A percentile compares a stretch with the other conserved stretches of the same genome.
phyloP scores from a whole-genome alignment of 805 yeast genomes.

The Priceomyces haplophilus region DNA sequence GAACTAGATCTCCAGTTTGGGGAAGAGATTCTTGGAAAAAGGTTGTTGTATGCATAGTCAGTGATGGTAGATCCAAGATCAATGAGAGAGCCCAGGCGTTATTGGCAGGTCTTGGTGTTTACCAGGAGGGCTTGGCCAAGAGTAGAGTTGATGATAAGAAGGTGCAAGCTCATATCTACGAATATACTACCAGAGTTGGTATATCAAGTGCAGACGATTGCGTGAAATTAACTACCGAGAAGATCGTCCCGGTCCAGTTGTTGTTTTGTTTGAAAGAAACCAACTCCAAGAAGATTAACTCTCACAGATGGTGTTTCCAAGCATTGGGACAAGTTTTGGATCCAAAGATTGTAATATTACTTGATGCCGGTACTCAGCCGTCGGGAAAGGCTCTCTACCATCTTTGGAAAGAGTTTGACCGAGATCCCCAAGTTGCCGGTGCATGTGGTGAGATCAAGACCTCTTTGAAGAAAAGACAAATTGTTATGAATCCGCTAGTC shows the following conservation, averaged over 20 bases:
- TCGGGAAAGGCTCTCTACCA: slow-evolving; percentile 53
- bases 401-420: slow-evolving; percentile 62
- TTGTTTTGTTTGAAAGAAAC: slow-evolving; percentile 59
- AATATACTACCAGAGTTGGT: slow-evolving; percentile 60
- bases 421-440: slow-evolving; percentile 59
- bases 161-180: slow-evolving; percentile 64
- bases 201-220: slow-evolving; percentile 50
- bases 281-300: slow-evolving; percentile 62
- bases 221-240: slow-evolving; percentile 48
- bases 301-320: slow-evolving; percentile 69
- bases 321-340: slow-evolving; percentile 56
- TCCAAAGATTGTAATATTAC: slow-evolving; percentile 54
- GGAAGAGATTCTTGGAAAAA: slow-evolving; percentile 56
- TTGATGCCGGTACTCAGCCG: slow-evolving; percentile 68
- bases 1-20: slow-evolving; percentile 47
- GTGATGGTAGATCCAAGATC: slow-evolving; percentile 65
- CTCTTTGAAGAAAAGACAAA: slow-evolving; percentile 44
- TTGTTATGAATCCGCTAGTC: slow-evolving; percentile 56
- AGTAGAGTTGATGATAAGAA: slow-evolving; percentile 56
- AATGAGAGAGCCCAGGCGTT: slow-evolving; percentile 61
- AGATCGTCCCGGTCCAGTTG: slow-evolving; percentile 61
- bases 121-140: slow-evolving; percentile 65
- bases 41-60: slow-evolving; percentile 58
- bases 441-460: slow-evolving; percentile 74
- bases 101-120: slow-evolving; percentile 62